These are phyloP conservation scores for Coleophoma crateriformis DNA, from an alignment of 2,329 filamentous ascomycete genomes.

Conservation along the genomic window DNA sequence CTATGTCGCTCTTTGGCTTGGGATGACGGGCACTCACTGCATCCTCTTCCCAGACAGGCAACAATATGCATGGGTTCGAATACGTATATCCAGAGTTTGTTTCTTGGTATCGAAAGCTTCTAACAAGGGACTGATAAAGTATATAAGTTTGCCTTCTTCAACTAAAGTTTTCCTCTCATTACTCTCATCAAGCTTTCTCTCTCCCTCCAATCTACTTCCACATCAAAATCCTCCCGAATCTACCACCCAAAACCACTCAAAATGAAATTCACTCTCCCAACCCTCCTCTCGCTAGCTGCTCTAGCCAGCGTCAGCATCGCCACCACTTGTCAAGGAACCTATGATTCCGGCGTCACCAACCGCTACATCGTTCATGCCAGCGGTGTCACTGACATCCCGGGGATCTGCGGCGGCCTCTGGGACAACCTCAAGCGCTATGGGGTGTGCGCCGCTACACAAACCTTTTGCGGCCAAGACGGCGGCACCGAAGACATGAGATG, in stretches of 20 bases:
- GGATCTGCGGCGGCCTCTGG: conserved; percentile 1
- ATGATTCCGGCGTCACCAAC: not conserved
- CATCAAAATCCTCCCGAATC: not conserved
- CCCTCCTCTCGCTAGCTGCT: not conserved
- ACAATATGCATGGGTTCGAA: too few species aligned
- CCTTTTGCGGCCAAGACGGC: not conserved
- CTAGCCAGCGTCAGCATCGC: not conserved
- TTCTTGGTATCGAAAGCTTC: too few species aligned
- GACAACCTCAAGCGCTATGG: not conserved
- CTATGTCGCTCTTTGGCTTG: too few species aligned
- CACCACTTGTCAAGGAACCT: not conserved
- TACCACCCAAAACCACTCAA: not conserved
- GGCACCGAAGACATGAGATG: not conserved
- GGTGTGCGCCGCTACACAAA: not conserved
- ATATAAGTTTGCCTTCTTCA: too few species aligned
- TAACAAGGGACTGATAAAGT: too few species aligned
- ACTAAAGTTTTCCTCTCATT: not conserved
- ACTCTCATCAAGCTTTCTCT: not conserved
- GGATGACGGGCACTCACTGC: too few species aligned
- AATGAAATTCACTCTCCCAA: not conserved
- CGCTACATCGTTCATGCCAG: not conserved
- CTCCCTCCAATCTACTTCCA: not conserved
- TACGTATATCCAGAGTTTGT: too few species aligned
- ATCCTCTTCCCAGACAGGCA: too few species aligned
- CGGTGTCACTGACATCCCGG: not conserved